Percentiles rank a stretch among this genome's conserved stretches.
phyloP scores from a whole-genome alignment of 306 rosid genomes.

The Glycine soja region DNA sequence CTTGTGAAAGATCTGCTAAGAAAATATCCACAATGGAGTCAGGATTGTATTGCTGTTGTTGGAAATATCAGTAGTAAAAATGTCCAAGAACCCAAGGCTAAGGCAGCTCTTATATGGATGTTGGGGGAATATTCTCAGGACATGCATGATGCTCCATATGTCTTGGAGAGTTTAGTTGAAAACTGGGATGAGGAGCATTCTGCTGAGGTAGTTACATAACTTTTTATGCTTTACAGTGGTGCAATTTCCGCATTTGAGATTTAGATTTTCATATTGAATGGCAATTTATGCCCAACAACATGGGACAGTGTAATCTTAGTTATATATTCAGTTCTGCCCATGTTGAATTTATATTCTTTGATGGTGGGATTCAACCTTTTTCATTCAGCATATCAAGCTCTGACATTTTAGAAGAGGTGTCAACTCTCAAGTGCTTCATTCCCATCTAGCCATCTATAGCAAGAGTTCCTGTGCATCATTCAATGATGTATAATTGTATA shows the following conservation, averaged over 20 bases:
- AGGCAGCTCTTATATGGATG: conserved; percentile 99
- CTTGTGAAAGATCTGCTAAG: conserved; percentile 96
- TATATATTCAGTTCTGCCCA: conserved; percentile 13
- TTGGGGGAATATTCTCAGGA: conserved; percentile 98
- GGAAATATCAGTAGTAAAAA: conserved; percentile 98
- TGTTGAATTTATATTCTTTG: conserved; percentile 13
- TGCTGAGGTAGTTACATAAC: conserved; percentile 67
- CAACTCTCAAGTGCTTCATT: conserved; percentile 27
- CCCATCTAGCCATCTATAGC: conserved; percentile 7
- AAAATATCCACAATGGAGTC: conserved; percentile 99
- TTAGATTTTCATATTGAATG: conserved; percentile 12
- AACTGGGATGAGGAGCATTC: conserved; percentile 99
- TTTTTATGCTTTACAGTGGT: conserved; percentile 27
- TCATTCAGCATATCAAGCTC: conserved; percentile 1
- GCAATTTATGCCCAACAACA: not conserved
- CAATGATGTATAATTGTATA: not conserved
- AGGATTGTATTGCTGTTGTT: conserved; percentile 98
- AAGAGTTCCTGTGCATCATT: not conserved
- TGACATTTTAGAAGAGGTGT: not conserved
- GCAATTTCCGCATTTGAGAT: conserved; percentile 22
- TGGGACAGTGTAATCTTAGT: conserved; percentile 18
- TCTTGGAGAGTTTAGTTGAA: conserved; percentile 84
- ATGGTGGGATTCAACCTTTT: not conserved
- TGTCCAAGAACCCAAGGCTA: conserved; percentile 97
- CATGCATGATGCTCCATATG: conserved; percentile 96